These are phyloP conservation scores for Blastomyces percursus DNA, from an alignment of 2,329 filamentous ascomycete species.

Conservation along the genomic window DNA sequence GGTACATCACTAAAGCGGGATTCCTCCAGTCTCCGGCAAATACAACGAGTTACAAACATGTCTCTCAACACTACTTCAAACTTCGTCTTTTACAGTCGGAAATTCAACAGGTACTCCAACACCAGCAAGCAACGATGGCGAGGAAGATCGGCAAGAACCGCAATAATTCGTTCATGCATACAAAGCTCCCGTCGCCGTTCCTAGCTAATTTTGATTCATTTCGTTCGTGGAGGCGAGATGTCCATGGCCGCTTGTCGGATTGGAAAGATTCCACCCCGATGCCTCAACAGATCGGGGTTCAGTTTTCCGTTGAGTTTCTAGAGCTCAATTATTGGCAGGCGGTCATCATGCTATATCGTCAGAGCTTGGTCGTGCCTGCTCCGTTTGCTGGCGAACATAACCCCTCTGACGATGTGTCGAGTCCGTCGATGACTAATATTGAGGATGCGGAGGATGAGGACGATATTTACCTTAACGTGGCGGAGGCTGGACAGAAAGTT, in stretches of 20 bases:
- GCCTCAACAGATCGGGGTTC: constrained; percentile 69
- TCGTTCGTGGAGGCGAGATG: constrained; percentile 75
- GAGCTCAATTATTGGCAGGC: constrained; percentile 98
- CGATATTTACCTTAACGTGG: constrained; percentile 83
- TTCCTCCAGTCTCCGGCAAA: constrained; percentile 51
- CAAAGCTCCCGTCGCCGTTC: constrained; percentile 71
- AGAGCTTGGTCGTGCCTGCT: constrained; percentile 75
- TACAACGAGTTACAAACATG: constrained; percentile 75
- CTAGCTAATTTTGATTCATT: constrained; percentile 75
- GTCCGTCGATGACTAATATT: constrained; percentile 38
- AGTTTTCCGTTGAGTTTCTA: constrained; percentile 79
- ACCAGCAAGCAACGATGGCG: constrained; percentile 75
- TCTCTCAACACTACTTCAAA: constrained; percentile 85
- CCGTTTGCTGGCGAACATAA: constrained; percentile 70
- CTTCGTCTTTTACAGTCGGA: constrained; percentile 83
- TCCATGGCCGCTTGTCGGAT: constrained; percentile 68
- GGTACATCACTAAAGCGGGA: constrained; percentile 70
- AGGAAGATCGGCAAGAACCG: constrained; percentile 54
- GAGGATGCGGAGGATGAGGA: constrained; percentile 62
- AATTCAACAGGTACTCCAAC: constrained; percentile 85
- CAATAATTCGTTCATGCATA: constrained; percentile 61
- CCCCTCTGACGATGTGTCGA: constrained; percentile 48
- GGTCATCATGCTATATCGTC: constrained; percentile 88
- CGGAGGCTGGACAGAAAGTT: constrained; percentile 88
- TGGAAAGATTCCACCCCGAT: constrained; percentile 80